phyloP scores from a whole-genome alignment of 352 stramenopile genomes.

The Pythium biforme region DNA sequence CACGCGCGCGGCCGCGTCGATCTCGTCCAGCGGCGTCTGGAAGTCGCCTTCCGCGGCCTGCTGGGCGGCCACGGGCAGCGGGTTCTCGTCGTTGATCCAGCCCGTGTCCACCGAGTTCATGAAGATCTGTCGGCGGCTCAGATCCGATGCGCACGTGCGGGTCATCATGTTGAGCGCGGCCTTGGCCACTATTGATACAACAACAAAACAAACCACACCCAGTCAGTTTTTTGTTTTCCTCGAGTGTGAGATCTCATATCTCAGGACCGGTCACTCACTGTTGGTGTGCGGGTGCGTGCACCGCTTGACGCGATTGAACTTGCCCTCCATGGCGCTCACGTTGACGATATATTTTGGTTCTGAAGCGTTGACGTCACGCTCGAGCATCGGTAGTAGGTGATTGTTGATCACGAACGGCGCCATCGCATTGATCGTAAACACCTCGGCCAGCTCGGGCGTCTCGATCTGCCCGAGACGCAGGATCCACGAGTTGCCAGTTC shows the following conservation, averaged over 20 bases:
- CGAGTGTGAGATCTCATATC: background rate
- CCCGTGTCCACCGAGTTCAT: constrained; percentile 98
- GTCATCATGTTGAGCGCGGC: constrained; percentile 98
- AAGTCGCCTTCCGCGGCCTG: constrained; percentile 90
- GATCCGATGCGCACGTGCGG: constrained; percentile 91
- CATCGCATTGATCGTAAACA: constrained; percentile 94
- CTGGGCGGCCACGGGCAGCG: constrained; percentile 87
- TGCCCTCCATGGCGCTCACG: constrained; percentile 97
- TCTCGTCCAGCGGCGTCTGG: constrained; percentile 96
- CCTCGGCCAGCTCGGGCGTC: constrained; percentile 81
- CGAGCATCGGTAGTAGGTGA: constrained; percentile 87
- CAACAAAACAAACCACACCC: background rate
- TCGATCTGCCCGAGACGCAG: constrained; percentile 93
- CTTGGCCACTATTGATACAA: constrained; percentile 81
- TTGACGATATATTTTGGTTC: constrained; percentile 84
- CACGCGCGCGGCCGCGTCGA: constrained; percentile 93
- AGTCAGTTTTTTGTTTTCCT: too few species aligned
- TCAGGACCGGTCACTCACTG: constrained; percentile 31
- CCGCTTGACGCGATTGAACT: constrained; percentile 98
- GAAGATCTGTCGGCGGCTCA: constrained; percentile 91
- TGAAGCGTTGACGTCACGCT: constrained; percentile 40
- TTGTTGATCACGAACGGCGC: constrained; percentile 97
- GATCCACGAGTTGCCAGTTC: constrained; percentile 93
- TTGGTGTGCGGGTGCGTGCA: constrained; percentile 97
- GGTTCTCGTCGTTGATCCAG: constrained; percentile 99